These are phyloP conservation scores for Lyophyllum decastes DNA, from an alignment of 768 basidiomycete genomes.

Conservation along the genomic window DNA sequence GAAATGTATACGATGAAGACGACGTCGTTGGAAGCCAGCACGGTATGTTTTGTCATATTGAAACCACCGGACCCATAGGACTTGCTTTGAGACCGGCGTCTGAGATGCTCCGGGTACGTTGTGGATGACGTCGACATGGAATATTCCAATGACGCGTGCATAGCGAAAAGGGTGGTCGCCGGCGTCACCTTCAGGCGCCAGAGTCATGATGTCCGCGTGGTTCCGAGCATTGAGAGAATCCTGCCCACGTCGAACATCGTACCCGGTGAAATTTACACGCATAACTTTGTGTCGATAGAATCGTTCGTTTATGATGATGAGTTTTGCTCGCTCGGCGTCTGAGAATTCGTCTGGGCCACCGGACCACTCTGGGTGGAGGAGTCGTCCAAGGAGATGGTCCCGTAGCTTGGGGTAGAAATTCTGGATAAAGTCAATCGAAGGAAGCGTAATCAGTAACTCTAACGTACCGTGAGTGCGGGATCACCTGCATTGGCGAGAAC, in stretches of 20 bases:
- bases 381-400: conserved; percentile 23
- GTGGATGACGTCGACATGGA: conserved; percentile 16
- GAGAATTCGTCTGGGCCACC: conserved; percentile 20
- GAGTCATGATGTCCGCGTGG: conserved; percentile 26
- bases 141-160: conserved; percentile 21
- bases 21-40: conserved; percentile 19
- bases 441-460: background rate
- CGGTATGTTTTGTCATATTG: conserved; percentile 10
- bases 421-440: background rate
- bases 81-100: conserved; percentile 18
- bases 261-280: conserved; percentile 37
- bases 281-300: conserved; percentile 26
- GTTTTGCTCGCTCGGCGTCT: background rate
- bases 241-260: conserved; percentile 34
- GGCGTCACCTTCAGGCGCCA: conserved; percentile 5
- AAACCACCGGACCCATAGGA: conserved; percentile 32
- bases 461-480: conserved; percentile 14
- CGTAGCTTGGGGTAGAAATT: conserved; percentile 21
- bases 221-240: conserved; percentile 32
- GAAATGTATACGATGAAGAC: conserved; percentile 29
- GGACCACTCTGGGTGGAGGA: conserved; percentile 14
- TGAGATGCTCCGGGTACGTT: background rate
- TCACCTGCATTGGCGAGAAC: conserved; percentile 19
- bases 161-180: background rate
- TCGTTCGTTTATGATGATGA: conserved; percentile 10